Evolutionary conservation across 768 basidiomycete species (phyloP).

Genomic region (Xanthoconium purpureum): DNA sequence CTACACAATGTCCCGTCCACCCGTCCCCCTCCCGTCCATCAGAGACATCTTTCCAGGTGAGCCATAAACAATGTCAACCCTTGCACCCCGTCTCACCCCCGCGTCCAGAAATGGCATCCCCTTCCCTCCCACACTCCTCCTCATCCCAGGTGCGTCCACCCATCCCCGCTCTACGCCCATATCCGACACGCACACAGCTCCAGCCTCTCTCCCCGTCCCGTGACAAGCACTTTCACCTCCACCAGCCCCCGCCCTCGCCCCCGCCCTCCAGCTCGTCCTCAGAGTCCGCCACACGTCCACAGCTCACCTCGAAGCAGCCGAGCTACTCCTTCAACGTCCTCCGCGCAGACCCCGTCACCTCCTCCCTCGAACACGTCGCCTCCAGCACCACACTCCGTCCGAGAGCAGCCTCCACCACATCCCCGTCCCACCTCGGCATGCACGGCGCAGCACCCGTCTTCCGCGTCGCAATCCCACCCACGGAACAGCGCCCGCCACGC

Average conservation of each 20-base stretch:
- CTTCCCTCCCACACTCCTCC: not conserved
- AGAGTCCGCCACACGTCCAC: slow-evolving; percentile 24
- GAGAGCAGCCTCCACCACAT: slow-evolving; percentile 17
- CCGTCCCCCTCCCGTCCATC: slow-evolving; percentile 45
- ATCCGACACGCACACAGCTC: not conserved
- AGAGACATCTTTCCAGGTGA: slow-evolving; percentile 56
- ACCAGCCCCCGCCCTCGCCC: slow-evolving; percentile 18
- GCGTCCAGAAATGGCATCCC: slow-evolving; percentile 16
- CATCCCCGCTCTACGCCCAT: slow-evolving; percentile 6
- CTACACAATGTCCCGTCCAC: slow-evolving; percentile 22
- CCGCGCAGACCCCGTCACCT: slow-evolving; percentile 39
- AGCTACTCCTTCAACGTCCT: slow-evolving; percentile 44
- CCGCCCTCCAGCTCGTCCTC: slow-evolving; percentile 30
- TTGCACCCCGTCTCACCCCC: not conserved
- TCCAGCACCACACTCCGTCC: slow-evolving; percentile 41
- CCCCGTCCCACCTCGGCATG: slow-evolving; percentile 21
- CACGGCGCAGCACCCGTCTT: slow-evolving; percentile 38
- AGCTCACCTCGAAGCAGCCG: slow-evolving; percentile 14
- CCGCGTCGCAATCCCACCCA: slow-evolving; percentile 33
- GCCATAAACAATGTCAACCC: not conserved
- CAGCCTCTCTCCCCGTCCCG: not conserved
- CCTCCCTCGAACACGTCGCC: slow-evolving; percentile 43
- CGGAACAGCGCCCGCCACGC: slow-evolving; percentile 16
- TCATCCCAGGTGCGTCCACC: slow-evolving; percentile 5
- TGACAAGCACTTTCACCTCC: slow-evolving; percentile 5